Evolutionary conservation across 257 asterid genomes (phyloP).

Genomic region (Knoxia roxburghii): DNA sequence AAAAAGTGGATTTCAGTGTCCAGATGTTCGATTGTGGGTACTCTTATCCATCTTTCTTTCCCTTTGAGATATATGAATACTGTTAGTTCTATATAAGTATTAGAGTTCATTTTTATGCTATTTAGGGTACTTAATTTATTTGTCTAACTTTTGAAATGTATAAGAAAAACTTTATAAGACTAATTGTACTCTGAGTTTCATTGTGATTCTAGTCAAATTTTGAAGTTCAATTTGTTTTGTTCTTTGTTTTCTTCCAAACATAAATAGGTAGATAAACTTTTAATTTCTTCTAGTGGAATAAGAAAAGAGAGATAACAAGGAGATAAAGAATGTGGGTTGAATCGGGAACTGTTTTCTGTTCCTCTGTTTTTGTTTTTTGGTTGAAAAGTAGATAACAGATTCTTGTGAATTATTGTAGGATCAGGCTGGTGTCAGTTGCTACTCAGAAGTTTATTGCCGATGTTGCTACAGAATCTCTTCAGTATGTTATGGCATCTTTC

Average conservation of each 20-base stretch:
- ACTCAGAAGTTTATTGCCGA: slow-evolving; percentile 97
- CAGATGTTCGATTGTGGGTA: slow-evolving; percentile 94
- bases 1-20: slow-evolving; percentile 93
- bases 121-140: no score
- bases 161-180: no score
- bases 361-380: not conserved
- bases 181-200: not conserved
- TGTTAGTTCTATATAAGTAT: not conserved
- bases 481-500: slow-evolving; percentile 42
- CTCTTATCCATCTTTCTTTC: slow-evolving; percentile 20
- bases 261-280: no score
- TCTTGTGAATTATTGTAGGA: slow-evolving; percentile 39
- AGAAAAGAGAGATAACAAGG: not conserved
- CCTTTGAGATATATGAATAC: not conserved
- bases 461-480: slow-evolving; percentile 96
- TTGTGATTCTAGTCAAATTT: not conserved
- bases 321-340: not conserved
- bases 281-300: not conserved
- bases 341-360: not conserved
- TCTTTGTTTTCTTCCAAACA: not conserved
- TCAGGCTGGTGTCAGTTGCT: slow-evolving; percentile 96
- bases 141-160: no score
- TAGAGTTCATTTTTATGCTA: no score
- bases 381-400: no score
- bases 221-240: not conserved